A percentile compares a stretch with the other conserved stretches of the same genome.
These are phyloP conservation scores for Daedaleopsis sinensis DNA, from an alignment of 768 basidiomycete genomes.

Conservation along the genomic window DNA sequence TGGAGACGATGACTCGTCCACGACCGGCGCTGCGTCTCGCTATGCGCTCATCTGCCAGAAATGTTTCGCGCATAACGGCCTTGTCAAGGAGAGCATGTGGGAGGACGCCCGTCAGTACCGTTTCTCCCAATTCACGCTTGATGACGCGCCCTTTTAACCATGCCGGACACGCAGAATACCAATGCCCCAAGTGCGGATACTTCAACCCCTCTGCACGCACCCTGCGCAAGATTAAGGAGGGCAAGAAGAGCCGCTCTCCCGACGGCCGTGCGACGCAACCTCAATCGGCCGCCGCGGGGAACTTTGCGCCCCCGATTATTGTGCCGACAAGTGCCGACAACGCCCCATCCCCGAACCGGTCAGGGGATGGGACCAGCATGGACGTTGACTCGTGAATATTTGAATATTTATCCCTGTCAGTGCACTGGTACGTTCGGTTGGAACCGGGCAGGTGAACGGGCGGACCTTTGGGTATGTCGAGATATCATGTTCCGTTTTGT, in stretches of 20 bases:
- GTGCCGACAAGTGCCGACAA: background rate
- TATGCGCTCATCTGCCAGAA: constrained; percentile 90
- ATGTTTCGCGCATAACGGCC: constrained; percentile 87
- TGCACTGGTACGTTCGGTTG: background rate
- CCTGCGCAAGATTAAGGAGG: constrained; percentile 20
- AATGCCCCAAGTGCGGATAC: constrained; percentile 83
- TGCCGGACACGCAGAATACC: constrained; percentile 61
- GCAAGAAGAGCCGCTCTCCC: constrained; percentile 18
- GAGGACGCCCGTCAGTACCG: constrained; percentile 76
- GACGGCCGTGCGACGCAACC: constrained; percentile 8
- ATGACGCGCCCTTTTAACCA: background rate
- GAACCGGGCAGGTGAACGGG: background rate
- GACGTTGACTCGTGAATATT: constrained; percentile 21
- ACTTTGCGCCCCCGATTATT: constrained; percentile 10
- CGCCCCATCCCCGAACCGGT: background rate
- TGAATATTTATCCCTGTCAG: background rate
- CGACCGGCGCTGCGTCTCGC: constrained; percentile 43
- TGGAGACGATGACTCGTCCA: constrained; percentile 63
- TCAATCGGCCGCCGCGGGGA: background rate
- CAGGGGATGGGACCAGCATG: constrained; percentile 21
- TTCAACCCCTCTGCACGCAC: constrained; percentile 63
- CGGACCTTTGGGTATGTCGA: background rate
- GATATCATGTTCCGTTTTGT: background rate
- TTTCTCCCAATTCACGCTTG: background rate
- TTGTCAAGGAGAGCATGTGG: constrained; percentile 82